These are phyloP conservation scores for Wallacemonas rigidus DNA, from an alignment of 208 protist genomes.

Conservation along the genomic window DNA sequence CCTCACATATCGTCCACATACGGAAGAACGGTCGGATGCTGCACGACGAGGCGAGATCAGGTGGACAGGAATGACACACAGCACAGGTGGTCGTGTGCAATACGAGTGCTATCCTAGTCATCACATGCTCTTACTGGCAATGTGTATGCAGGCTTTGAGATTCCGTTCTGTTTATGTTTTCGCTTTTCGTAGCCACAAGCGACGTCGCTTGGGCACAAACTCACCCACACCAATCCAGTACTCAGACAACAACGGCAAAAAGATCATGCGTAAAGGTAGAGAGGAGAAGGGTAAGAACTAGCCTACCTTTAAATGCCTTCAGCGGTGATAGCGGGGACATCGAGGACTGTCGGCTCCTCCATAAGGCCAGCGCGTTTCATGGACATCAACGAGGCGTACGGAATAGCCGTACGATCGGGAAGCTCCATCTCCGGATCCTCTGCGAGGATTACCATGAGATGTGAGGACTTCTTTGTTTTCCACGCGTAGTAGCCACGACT, in stretches of 20 bases:
- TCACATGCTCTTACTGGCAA: background rate
- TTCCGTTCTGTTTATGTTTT: background rate
- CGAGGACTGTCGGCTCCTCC: conserved; percentile 65
- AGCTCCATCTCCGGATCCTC: conserved; percentile 91
- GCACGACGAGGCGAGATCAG: too few relatives aligned
- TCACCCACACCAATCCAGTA: background rate
- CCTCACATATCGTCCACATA: too few relatives aligned
- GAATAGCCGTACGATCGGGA: conserved; percentile 86
- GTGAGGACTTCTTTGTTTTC: conserved; percentile 91
- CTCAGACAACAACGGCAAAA: conserved; percentile 8
- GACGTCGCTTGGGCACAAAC: background rate
- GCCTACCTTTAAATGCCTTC: conserved; percentile 70
- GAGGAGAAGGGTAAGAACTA: background rate
- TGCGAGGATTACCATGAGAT: conserved; percentile 78
- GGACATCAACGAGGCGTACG: conserved; percentile 83
- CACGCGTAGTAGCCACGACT: conserved; percentile 87
- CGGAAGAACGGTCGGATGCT: too few relatives aligned
- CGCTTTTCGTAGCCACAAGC: background rate
- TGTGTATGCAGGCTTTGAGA: background rate
- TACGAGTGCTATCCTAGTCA: background rate
- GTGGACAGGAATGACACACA: too few relatives aligned
- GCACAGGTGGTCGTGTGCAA: background rate
- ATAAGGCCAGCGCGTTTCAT: conserved; percentile 80
- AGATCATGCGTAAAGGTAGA: background rate
- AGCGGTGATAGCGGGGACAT: conserved; percentile 88